Conservation (phyloP, 257 asterid genomes). For the Thymus quinquecostatus region DNA sequence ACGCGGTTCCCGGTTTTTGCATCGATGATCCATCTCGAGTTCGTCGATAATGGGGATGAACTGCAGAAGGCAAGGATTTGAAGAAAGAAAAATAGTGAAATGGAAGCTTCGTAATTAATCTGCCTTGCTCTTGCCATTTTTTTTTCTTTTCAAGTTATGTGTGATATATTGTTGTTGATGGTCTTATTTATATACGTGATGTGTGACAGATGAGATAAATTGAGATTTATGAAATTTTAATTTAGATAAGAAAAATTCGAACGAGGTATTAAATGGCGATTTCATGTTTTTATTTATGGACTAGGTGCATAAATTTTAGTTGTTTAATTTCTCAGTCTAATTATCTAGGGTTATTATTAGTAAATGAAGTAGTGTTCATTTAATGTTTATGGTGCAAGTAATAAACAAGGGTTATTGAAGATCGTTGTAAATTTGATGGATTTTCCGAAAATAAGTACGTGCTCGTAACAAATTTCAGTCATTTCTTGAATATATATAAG, state of each 20-base stretch:
- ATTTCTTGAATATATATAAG: too few relatives aligned
- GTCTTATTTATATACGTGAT: background rate
- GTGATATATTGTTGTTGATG: background rate
- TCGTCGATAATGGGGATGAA: slow-evolving; percentile 51
- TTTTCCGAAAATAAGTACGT: background rate
- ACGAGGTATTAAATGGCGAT: background rate
- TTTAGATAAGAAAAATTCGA: background rate
- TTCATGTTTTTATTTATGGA: background rate
- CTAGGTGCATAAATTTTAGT: background rate
- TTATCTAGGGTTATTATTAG: too few relatives aligned
- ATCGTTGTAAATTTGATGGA: background rate
- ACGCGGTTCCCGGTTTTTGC: slow-evolving; percentile 47
- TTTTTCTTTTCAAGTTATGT: background rate
- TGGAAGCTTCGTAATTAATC: background rate
- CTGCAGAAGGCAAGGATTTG: slow-evolving; percentile 26
- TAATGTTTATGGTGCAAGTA: too few relatives aligned
- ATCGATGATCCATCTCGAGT: slow-evolving; percentile 63
- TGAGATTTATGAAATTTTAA: background rate
- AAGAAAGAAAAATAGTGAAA: background rate
- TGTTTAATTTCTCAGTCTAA: background rate
- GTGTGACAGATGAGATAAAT: background rate
- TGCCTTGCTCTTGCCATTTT: slow-evolving; percentile 1
- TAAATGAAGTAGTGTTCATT: too few relatives aligned
- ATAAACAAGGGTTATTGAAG: too few relatives aligned
- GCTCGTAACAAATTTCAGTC: too few relatives aligned